A percentile compares a stretch with the other conserved stretches of the same genome.
These are phyloP conservation scores for Casuarina equisetifolia DNA, from an alignment of 306 rosid genomes.

Conservation along the genomic window DNA sequence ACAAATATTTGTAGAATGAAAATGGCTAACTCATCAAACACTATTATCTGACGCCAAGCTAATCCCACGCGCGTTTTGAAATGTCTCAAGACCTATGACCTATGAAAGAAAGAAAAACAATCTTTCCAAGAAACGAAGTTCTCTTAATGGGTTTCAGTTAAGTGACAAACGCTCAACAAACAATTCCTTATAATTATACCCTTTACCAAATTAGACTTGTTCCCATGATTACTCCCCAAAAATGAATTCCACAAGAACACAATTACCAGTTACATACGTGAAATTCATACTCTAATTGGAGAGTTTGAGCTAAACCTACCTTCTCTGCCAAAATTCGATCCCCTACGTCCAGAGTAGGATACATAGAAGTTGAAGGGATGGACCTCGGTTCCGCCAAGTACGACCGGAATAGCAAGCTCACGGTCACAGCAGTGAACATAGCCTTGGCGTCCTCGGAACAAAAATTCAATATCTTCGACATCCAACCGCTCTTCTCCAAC, in stretches of 20 bases:
- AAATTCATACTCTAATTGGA: not conserved
- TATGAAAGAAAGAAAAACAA: too few relatives aligned
- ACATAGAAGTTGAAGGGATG: slow-evolving; percentile 91
- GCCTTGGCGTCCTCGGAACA: slow-evolving; percentile 88
- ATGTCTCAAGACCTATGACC: too few relatives aligned
- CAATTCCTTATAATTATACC: not conserved
- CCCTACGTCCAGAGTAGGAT: slow-evolving; percentile 84
- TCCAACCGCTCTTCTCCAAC: slow-evolving; percentile 55
- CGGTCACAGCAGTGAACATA: slow-evolving; percentile 71
- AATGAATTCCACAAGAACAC: not conserved
- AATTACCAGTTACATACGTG: not conserved
- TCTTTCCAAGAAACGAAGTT: too few relatives aligned
- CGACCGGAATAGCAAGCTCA: slow-evolving; percentile 65
- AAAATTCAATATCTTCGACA: slow-evolving; percentile 52
- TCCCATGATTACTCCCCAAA: not conserved
- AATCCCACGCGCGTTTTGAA: too few relatives aligned
- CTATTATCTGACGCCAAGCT: too few relatives aligned
- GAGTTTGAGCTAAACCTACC: slow-evolving; percentile 41
- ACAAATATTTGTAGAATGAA: not conserved
- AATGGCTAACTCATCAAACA: too few relatives aligned
- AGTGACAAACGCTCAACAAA: too few relatives aligned
- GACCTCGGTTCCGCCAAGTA: slow-evolving; percentile 90
- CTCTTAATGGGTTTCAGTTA: too few relatives aligned
- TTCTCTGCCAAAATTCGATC: slow-evolving; percentile 93
- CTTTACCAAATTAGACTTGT: not conserved